Percentiles rank a stretch among this genome's conserved stretches.
These are phyloP conservation scores for Termitomyces sp. DNA, from an alignment of 768 basidiomycete species.

Conservation along the genomic window DNA sequence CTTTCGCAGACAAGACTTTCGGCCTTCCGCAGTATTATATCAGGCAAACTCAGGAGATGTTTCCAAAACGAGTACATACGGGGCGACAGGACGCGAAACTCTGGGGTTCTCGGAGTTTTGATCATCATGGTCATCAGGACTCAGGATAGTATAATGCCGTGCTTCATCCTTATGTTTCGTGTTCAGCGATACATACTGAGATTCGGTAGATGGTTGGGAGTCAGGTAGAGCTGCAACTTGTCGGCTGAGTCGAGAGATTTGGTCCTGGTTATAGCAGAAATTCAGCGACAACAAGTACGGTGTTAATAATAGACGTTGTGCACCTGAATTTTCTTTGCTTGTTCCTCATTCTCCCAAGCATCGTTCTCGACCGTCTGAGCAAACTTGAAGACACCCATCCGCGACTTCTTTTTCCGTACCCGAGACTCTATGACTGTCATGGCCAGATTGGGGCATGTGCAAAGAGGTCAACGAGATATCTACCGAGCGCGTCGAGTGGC, in stretches of 20 bases:
- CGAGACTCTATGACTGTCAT: constrained; percentile 46
- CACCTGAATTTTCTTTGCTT: constrained; percentile 61
- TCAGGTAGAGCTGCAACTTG: constrained; percentile 23
- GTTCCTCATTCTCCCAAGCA: constrained; percentile 58
- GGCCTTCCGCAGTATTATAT: constrained; percentile 33
- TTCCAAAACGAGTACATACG: constrained; percentile 24
- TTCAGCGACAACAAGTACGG: not conserved
- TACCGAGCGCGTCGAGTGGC: constrained; percentile 77
- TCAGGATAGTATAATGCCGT: constrained; percentile 49
- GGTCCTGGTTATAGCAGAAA: constrained; percentile 33
- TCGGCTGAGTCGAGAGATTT: constrained; percentile 49
- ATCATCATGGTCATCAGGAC: constrained; percentile 20
- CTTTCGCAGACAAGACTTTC: constrained; percentile 48
- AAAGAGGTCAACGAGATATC: constrained; percentile 16
- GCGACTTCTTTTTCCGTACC: constrained; percentile 56
- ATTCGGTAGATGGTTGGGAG: constrained; percentile 6
- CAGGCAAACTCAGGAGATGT: not conserved
- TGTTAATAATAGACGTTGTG: constrained; percentile 7
- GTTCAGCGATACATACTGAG: constrained; percentile 11
- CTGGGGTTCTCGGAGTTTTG: constrained; percentile 19
- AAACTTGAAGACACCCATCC: constrained; percentile 69
- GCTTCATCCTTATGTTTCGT: constrained; percentile 27
- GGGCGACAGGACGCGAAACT: constrained; percentile 26
- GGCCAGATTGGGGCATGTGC: constrained; percentile 9
- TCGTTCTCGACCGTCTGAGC: constrained; percentile 71